Evolutionary conservation across 371 early-diverging fungal species (phyloP).

Genomic region (Thermomucor indicae-seudaticae): DNA sequence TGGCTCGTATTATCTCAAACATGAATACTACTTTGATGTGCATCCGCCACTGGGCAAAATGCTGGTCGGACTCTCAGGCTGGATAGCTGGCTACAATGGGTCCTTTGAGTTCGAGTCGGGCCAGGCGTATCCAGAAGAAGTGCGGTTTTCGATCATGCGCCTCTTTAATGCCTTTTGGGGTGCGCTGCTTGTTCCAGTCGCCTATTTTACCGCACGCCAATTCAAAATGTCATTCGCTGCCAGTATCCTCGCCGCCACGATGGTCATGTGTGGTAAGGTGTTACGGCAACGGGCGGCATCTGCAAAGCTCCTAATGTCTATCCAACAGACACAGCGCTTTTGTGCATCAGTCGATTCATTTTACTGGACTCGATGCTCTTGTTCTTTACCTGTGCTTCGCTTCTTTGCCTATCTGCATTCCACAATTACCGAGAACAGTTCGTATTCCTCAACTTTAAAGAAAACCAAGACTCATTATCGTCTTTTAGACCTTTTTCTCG

Average conservation of each 20-base stretch:
- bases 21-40: constrained; percentile 97
- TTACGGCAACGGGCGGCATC: not conserved
- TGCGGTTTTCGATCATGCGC: constrained; percentile 93
- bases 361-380: constrained; percentile 98
- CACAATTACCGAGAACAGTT: constrained; percentile 65
- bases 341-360: constrained; percentile 93
- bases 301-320: not conserved
- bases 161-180: constrained; percentile 89
- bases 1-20: constrained; percentile 89
- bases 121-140: constrained; percentile 69
- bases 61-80: constrained; percentile 91
- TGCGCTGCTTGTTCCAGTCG: constrained; percentile 88
- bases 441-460: constrained; percentile 1
- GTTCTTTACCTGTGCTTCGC: constrained; percentile 82
- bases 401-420: constrained; percentile 73
- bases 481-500: too few relatives aligned
- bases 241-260: constrained; percentile 64
- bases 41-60: constrained; percentile 99
- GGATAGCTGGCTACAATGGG: constrained; percentile 87
- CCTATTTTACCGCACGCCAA: constrained; percentile 85
- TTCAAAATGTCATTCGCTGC: constrained; percentile 62
- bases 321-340: constrained; percentile 71
- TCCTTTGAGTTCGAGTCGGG: constrained; percentile 92
- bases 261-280: constrained; percentile 67
- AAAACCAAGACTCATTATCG: not conserved